phyloP scores from a whole-genome alignment of 2,329 filamentous ascomycete genomes.

The Aspergillus ochraceoroseus region DNA sequence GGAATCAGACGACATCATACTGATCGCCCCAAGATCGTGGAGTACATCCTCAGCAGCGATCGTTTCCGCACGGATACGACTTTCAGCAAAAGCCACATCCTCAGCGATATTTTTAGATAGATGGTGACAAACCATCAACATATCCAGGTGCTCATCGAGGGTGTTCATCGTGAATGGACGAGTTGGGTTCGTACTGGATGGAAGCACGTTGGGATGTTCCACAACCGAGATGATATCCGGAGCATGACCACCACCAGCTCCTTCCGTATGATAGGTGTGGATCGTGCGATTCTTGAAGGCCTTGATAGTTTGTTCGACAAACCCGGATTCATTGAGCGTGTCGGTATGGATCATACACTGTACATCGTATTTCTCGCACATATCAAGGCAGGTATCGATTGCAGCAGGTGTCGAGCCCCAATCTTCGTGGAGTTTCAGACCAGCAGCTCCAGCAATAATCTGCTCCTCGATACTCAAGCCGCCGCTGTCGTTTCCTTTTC shows the following conservation, averaged over 20 bases:
- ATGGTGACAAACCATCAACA: constrained; percentile 98
- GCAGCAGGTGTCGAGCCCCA: constrained; percentile 89
- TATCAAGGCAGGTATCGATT: constrained; percentile 77
- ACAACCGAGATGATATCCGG: constrained; percentile 95
- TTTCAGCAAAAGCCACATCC: constrained; percentile 92
- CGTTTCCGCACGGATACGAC: constrained; percentile 88
- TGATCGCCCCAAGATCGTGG: constrained; percentile 90
- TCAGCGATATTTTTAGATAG: constrained; percentile 88
- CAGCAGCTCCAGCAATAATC: constrained; percentile 75
- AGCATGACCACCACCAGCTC: constrained; percentile 88
- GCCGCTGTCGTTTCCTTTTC: constrained; percentile 84
- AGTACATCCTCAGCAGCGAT: constrained; percentile 95
- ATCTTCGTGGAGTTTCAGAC: constrained; percentile 92
- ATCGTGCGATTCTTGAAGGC: constrained; percentile 83
- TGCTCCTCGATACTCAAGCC: constrained; percentile 70
- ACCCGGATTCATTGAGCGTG: constrained; percentile 94
- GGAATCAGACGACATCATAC: constrained; percentile 94
- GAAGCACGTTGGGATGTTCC: constrained; percentile 80
- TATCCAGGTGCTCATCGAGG: constrained; percentile 92
- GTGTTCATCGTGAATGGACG: constrained; percentile 87
- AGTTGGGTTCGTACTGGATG: constrained; percentile 87
- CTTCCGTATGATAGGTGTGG: constrained; percentile 96
- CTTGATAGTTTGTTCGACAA: constrained; percentile 84
- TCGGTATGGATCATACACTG: constrained; percentile 95
- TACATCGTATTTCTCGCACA: constrained; percentile 87